phyloP scores from a whole-genome alignment of 2,329 filamentous ascomycete species.

The Aureobasidium zeae region DNA sequence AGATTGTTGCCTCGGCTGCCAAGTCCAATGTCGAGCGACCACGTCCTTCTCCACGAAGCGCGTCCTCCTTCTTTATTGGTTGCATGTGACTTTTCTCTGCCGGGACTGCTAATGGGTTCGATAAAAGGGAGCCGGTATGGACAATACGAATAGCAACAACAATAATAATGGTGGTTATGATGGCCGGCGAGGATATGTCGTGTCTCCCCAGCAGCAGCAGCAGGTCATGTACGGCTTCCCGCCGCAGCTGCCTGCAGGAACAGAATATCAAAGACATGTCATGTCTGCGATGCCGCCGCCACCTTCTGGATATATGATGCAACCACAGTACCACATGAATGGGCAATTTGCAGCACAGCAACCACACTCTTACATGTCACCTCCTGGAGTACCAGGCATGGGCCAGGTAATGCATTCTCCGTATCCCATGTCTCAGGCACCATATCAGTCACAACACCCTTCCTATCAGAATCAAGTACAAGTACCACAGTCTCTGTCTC shows the following conservation, averaged over 20 bases:
- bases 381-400: not conserved
- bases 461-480: slow-evolving; percentile 29
- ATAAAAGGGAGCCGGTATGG: slow-evolving; percentile 3
- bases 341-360: not conserved
- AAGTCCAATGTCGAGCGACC: slow-evolving; percentile 7
- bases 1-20: slow-evolving; percentile 12
- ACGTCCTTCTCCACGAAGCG: slow-evolving; percentile 2
- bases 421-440: slow-evolving; percentile 12
- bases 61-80: slow-evolving; percentile 10
- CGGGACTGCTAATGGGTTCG: not conserved
- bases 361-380: not conserved
- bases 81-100: slow-evolving; percentile 5
- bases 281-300: slow-evolving; percentile 20
- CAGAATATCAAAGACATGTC: slow-evolving; percentile 17
- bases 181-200: slow-evolving; percentile 2
- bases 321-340: slow-evolving; percentile 19
- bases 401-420: slow-evolving; percentile 7
- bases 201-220: slow-evolving; percentile 12
- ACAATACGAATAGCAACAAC: slow-evolving; percentile 9
- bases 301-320: slow-evolving; percentile 11
- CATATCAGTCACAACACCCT: slow-evolving; percentile 22
- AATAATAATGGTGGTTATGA: slow-evolving; percentile 6
- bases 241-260: not conserved
- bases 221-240: slow-evolving; percentile 12
- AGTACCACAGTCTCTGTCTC: slow-evolving; percentile 29